Conservation (phyloP, 2,329 filamentous ascomycete genomes). For the Neonectria ditissima region DNA sequence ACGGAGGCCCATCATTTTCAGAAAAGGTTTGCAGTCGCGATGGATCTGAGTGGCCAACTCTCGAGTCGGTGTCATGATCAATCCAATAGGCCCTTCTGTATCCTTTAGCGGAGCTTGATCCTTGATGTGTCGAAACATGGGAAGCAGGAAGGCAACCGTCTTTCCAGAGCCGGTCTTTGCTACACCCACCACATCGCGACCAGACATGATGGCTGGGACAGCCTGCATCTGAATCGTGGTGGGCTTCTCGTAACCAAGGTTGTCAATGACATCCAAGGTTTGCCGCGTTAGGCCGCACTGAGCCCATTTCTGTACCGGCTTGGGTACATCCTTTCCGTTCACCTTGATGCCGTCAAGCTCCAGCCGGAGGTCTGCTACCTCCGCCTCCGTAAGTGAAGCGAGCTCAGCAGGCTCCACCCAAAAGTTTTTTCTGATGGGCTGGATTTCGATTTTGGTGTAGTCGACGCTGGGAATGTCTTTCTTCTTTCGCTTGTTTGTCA, state of each 20-base stretch:
- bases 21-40: slow-evolving; percentile 92
- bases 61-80: slow-evolving; percentile 94
- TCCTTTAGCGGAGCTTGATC: slow-evolving; percentile 86
- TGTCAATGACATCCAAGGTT: slow-evolving; percentile 85
- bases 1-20: slow-evolving; percentile 86
- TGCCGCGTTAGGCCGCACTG: slow-evolving; percentile 92
- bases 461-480: slow-evolving; percentile 93
- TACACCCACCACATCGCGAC: slow-evolving; percentile 93
- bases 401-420: slow-evolving; percentile 92
- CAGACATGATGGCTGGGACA: slow-evolving; percentile 94
- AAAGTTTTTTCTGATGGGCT: slow-evolving; percentile 92
- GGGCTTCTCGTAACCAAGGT: slow-evolving; percentile 85
- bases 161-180: slow-evolving; percentile 99
- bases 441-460: slow-evolving; percentile 86
- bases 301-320: slow-evolving; percentile 95
- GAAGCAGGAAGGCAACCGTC: slow-evolving; percentile 93
- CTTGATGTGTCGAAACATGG: slow-evolving; percentile 98
- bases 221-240: slow-evolving; percentile 97
- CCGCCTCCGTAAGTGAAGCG: slow-evolving; percentile 83
- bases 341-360: slow-evolving; percentile 98
- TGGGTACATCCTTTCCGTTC: slow-evolving; percentile 86
- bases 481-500: slow-evolving; percentile 81
- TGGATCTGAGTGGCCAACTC: slow-evolving; percentile 96
- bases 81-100: slow-evolving; percentile 85
- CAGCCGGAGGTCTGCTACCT: slow-evolving; percentile 82